A percentile compares a stretch with the other conserved stretches of the same genome.
Conservation (phyloP, 2,329 filamentous ascomycete species). For the Fusarium sp. region DNA sequence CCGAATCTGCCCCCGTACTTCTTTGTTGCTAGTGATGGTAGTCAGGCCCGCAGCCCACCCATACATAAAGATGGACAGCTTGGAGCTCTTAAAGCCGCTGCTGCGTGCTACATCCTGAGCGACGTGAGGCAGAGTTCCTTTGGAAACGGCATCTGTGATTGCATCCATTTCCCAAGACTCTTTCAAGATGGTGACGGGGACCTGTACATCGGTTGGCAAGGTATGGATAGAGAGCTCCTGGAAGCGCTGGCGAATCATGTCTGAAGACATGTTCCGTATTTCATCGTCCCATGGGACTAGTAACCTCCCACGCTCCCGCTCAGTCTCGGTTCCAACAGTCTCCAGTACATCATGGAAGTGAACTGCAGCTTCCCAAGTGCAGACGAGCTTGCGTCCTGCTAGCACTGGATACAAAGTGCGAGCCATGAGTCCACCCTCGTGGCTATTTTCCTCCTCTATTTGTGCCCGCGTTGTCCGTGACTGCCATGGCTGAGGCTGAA, state of each 20-base stretch:
- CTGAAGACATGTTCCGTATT: constrained; percentile 12
- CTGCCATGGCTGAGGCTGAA: constrained; percentile 51
- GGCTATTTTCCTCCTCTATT: constrained; percentile 50
- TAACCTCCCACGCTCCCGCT: constrained; percentile 51
- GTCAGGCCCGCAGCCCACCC: constrained; percentile 51
- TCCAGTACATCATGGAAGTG: constrained; percentile 53
- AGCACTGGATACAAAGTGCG: constrained; percentile 52
- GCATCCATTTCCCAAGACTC: constrained; percentile 44
- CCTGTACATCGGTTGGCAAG: constrained; percentile 48
- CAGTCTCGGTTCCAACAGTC: constrained; percentile 53
- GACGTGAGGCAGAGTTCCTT: constrained; percentile 47
- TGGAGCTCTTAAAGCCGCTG: constrained; percentile 51
- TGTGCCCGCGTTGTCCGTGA: constrained; percentile 47
- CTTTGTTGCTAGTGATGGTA: constrained; percentile 57
- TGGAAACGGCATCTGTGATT: constrained; percentile 42
- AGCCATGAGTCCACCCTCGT: constrained; percentile 49
- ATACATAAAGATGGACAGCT: constrained; percentile 55
- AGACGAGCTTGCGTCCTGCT: constrained; percentile 48
- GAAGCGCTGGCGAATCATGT: constrained; percentile 44
- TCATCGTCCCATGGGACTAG: constrained; percentile 48
- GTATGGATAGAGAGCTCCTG: constrained; percentile 48
- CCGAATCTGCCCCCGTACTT: constrained; percentile 51
- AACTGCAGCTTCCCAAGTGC: constrained; percentile 53
- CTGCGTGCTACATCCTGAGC: constrained; percentile 50
- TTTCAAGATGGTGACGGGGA: constrained; percentile 50